Conservation (phyloP, 1,284 basidiomycete genomes). For the Nidula niveotomentosa region DNA sequence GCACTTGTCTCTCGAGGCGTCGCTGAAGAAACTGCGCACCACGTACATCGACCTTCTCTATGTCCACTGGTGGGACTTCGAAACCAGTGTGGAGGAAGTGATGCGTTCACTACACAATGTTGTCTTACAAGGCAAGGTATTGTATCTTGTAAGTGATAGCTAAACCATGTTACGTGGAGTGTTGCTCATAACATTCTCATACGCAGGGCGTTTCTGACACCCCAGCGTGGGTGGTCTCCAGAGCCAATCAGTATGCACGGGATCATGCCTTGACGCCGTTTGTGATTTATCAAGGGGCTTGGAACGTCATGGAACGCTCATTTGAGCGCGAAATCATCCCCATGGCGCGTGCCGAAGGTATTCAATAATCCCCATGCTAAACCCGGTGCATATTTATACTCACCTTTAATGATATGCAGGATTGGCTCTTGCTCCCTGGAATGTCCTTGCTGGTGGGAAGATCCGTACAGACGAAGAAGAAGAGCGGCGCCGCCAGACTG, state of each 20-base stretch:
- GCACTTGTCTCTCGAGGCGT: slow-evolving; percentile 35
- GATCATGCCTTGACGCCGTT: slow-evolving; percentile 42
- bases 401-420: slow-evolving; percentile 17
- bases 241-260: slow-evolving; percentile 23
- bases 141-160: slow-evolving; percentile 35
- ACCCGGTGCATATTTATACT: not conserved
- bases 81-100: slow-evolving; percentile 48
- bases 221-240: slow-evolving; percentile 38
- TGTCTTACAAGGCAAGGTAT: slow-evolving; percentile 41
- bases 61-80: slow-evolving; percentile 27
- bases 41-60: slow-evolving; percentile 44
- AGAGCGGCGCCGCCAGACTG: slow-evolving; percentile 30
- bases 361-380: not conserved
- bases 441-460: slow-evolving; percentile 21
- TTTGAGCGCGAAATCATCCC: slow-evolving; percentile 52
- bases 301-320: slow-evolving; percentile 20
- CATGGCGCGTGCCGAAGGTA: slow-evolving; percentile 37
- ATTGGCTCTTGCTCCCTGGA: slow-evolving; percentile 40
- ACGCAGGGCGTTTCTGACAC: slow-evolving; percentile 33
- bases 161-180: not conserved
- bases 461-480: slow-evolving; percentile 45
- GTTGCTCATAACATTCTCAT: not conserved
- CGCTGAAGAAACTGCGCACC: slow-evolving; percentile 52
- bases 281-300: slow-evolving; percentile 36
- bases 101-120: slow-evolving; percentile 45